Evolutionary conservation across 2,329 filamentous ascomycete species (phyloP).

Genomic region (Cladosporium sp.): DNA sequence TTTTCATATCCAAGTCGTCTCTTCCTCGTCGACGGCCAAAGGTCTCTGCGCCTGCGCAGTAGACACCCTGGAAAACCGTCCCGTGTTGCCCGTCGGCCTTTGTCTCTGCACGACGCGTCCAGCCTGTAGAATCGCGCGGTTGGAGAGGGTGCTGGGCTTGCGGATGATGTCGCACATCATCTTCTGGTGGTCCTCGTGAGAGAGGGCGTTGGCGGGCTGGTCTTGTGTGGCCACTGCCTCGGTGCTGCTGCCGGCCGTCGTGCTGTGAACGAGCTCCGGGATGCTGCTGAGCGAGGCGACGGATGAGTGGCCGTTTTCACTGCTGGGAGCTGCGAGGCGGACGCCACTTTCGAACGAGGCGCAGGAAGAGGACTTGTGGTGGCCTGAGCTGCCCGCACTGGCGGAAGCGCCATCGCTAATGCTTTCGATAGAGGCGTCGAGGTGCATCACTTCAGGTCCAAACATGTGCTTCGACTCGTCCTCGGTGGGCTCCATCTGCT

Average conservation of each 20-base stretch:
- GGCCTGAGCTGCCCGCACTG: conserved; percentile 17
- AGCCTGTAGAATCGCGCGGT: conserved; percentile 23
- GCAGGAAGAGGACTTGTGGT: conserved; percentile 27
- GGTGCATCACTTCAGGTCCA: conserved; percentile 2
- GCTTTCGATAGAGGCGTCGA: conserved; percentile 1
- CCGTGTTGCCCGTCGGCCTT: conserved; percentile 9
- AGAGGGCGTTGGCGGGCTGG: not conserved
- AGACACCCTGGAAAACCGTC: conserved; percentile 1
- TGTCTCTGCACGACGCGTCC: conserved; percentile 24
- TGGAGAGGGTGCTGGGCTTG: conserved; percentile 13
- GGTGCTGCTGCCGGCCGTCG: not conserved
- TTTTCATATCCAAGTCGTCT: conserved; percentile 11
- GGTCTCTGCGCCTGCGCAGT: conserved; percentile 1
- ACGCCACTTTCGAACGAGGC: conserved; percentile 24
- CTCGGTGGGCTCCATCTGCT: not conserved
- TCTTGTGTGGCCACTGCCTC: not conserved
- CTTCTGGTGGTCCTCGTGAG: not conserved
- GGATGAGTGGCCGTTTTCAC: conserved; percentile 23
- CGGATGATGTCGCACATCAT: conserved; percentile 6
- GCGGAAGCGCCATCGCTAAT: conserved; percentile 18
- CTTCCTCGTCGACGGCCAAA: conserved; percentile 4
- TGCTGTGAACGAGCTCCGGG: conserved; percentile 28
- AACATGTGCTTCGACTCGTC: not conserved
- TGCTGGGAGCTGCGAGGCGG: conserved; percentile 14
- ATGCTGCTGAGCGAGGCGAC: conserved; percentile 25